Conservation (phyloP, 2,329 filamentous ascomycete genomes). For the Pseudomassariella vexata region DNA sequence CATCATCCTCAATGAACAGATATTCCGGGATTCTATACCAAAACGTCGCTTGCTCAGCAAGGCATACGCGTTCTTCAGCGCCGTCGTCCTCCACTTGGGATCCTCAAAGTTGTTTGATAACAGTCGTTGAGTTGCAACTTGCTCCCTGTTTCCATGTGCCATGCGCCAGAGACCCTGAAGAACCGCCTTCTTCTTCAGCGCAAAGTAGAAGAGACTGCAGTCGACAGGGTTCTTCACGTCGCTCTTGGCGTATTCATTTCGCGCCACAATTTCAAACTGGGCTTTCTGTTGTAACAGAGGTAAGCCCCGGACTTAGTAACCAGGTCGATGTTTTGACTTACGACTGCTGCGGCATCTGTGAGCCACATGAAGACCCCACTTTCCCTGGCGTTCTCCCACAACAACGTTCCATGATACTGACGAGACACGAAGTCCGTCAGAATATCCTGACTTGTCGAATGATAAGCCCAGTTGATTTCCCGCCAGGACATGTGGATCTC, state of each 20-base stretch:
- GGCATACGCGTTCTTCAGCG: slow-evolving; percentile 94
- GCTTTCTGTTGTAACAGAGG: slow-evolving; percentile 57
- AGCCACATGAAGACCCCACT: slow-evolving; percentile 96
- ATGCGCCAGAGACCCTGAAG: slow-evolving; percentile 92
- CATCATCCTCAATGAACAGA: not conserved
- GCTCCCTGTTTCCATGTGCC: slow-evolving; percentile 83
- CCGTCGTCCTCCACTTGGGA: slow-evolving; percentile 79
- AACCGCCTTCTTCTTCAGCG: slow-evolving; percentile 83
- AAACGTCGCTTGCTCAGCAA: slow-evolving; percentile 87
- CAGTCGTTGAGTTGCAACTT: slow-evolving; percentile 70
- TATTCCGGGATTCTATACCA: slow-evolving; percentile 38
- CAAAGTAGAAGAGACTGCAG: slow-evolving; percentile 87
- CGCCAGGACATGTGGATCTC: slow-evolving; percentile 67
- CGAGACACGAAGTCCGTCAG: slow-evolving; percentile 74
- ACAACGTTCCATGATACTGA: slow-evolving; percentile 72
- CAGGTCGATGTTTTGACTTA: slow-evolving; percentile 42
- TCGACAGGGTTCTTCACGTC: slow-evolving; percentile 86
- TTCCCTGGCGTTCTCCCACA: slow-evolving; percentile 81
- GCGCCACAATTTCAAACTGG: slow-evolving; percentile 85
- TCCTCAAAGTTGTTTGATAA: slow-evolving; percentile 89
- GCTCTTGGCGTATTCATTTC: slow-evolving; percentile 86
- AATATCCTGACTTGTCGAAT: slow-evolving; percentile 84
- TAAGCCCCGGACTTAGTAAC: too few relatives aligned
- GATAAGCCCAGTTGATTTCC: slow-evolving; percentile 81
- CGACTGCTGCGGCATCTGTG: slow-evolving; percentile 67